Percentiles rank a stretch among this genome's conserved stretches.
Conservation (phyloP, 2,329 filamentous ascomycete genomes). For the Penicillium griseofulvum region DNA sequence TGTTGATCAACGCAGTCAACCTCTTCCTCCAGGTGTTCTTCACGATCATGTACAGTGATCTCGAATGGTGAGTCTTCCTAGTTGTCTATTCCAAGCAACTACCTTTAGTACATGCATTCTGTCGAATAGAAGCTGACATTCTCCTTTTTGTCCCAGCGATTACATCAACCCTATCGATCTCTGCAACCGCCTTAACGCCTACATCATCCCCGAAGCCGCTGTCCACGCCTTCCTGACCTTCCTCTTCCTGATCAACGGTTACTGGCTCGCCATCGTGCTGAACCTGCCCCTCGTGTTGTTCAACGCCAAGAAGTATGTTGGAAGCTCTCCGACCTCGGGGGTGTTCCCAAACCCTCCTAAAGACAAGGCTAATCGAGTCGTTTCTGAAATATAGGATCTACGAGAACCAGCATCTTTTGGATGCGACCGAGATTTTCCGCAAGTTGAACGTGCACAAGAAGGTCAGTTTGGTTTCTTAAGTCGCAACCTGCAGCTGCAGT, state of each 20-base stretch:
- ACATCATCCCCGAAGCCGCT: conserved; percentile 97
- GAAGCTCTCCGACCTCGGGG: not conserved
- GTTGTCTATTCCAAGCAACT: not conserved
- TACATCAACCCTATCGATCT: conserved; percentile 99
- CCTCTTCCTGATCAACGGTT: conserved; percentile 96
- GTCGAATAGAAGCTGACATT: conserved; percentile 15
- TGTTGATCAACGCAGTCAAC: conserved; percentile 99
- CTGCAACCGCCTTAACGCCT: conserved; percentile 99
- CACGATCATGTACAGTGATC: conserved; percentile 99
- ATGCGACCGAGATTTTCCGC: conserved; percentile 98
- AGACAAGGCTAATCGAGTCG: conserved; percentile 23
- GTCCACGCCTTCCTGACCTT: conserved; percentile 95
- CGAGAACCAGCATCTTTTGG: conserved; percentile 93
- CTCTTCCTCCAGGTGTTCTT: conserved; percentile 99
- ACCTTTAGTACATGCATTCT: not conserved
- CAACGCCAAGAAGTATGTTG: conserved; percentile 93
- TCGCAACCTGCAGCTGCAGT: not conserved
- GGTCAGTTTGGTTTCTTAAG: conserved; percentile 49
- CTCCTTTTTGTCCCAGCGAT: conserved; percentile 60
- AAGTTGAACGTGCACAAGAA: conserved; percentile 99
- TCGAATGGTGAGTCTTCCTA: conserved; percentile 80
- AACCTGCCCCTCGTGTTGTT: conserved; percentile 89
- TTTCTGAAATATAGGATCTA: conserved; percentile 66
- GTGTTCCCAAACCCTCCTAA: conserved; percentile 1
- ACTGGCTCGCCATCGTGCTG: conserved; percentile 90